These are phyloP conservation scores for Filobasidium uniguttulatum DNA, from an alignment of 1,284 basidiomycete species.

Conservation along the genomic window DNA sequence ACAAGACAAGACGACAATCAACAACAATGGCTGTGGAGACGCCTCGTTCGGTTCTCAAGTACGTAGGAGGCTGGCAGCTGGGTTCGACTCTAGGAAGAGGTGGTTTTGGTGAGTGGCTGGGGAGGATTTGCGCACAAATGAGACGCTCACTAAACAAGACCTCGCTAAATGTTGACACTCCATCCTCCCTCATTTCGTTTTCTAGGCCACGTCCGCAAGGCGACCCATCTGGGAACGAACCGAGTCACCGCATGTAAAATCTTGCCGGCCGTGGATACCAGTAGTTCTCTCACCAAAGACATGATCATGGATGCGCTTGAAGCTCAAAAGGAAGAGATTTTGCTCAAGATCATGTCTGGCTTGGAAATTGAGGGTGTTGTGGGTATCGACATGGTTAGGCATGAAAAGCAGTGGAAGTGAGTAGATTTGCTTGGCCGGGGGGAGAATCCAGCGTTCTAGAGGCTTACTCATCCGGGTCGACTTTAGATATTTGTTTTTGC, in stretches of 20 bases:
- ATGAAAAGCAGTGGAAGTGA: slow-evolving; percentile 34
- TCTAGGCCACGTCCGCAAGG: slow-evolving; percentile 35
- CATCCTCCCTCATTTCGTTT: slow-evolving; percentile 1
- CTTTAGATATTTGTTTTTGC: slow-evolving; percentile 15
- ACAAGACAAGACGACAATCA: neutral
- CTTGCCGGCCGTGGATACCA: slow-evolving; percentile 25
- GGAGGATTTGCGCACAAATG: neutral
- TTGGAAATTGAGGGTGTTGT: slow-evolving; percentile 28
- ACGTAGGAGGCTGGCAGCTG: slow-evolving; percentile 28
- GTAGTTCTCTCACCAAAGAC: slow-evolving; percentile 15
- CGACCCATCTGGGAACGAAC: slow-evolving; percentile 26
- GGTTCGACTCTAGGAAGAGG: slow-evolving; percentile 31
- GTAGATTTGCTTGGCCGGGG: slow-evolving; percentile 5
- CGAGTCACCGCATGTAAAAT: slow-evolving; percentile 35
- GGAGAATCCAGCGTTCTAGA: neutral
- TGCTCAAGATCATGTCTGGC: slow-evolving; percentile 30
- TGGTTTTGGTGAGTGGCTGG: slow-evolving; percentile 26
- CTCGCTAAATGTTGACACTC: neutral
- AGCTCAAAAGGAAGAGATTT: slow-evolving; percentile 34
- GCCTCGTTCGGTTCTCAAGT: slow-evolving; percentile 17
- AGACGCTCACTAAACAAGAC: neutral
- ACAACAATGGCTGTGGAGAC: slow-evolving; percentile 10
- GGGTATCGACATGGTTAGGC: slow-evolving; percentile 29
- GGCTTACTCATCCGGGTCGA: neutral
- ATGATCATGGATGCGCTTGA: slow-evolving; percentile 30